Conservation (phyloP, 495 filamentous ascomycete species). For the Penicillium silybi region DNA sequence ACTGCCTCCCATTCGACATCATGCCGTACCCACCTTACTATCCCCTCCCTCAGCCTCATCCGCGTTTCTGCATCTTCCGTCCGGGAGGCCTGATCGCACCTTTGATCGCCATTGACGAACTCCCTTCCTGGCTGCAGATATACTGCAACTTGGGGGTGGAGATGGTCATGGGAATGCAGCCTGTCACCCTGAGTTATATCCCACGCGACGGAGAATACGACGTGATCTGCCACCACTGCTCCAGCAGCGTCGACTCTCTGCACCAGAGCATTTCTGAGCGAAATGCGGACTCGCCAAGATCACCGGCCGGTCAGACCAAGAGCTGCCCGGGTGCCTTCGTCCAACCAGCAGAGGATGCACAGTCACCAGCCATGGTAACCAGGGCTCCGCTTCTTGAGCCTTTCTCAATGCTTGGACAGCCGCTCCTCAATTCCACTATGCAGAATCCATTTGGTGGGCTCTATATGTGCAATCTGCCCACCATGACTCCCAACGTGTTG, state of each 20-base stretch:
- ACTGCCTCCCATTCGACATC: background rate
- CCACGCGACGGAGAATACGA: conserved; percentile 38
- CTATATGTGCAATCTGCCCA: conserved; percentile 2
- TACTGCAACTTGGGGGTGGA: conserved; percentile 17
- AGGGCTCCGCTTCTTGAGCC: background rate
- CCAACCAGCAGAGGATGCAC: background rate
- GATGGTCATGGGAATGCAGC: conserved; percentile 18
- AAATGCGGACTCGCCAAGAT: conserved; percentile 8
- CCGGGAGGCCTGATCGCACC: conserved; percentile 25
- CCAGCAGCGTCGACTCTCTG: conserved; percentile 21
- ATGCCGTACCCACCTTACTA: conserved; percentile 10
- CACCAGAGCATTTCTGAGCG: conserved; percentile 30
- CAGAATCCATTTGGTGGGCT: conserved; percentile 21
- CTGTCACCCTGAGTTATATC: conserved; percentile 18
- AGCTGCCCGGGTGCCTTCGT: conserved; percentile 3
- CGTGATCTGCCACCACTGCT: conserved; percentile 35
- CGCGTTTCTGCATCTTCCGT: conserved; percentile 34
- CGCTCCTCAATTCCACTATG: conserved; percentile 12
- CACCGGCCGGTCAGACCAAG: conserved; percentile 3
- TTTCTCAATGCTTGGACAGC: conserved; percentile 5
- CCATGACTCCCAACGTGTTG: background rate
- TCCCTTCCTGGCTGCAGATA: conserved; percentile 36
- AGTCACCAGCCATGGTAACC: background rate
- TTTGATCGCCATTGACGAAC: conserved; percentile 36
- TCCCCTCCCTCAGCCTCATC: conserved; percentile 19